Evolutionary conservation across 2,329 filamentous ascomycete genomes (phyloP), one percentile per base, ranked within the genome.

Genomic region (Penicillium sp.): DNA sequence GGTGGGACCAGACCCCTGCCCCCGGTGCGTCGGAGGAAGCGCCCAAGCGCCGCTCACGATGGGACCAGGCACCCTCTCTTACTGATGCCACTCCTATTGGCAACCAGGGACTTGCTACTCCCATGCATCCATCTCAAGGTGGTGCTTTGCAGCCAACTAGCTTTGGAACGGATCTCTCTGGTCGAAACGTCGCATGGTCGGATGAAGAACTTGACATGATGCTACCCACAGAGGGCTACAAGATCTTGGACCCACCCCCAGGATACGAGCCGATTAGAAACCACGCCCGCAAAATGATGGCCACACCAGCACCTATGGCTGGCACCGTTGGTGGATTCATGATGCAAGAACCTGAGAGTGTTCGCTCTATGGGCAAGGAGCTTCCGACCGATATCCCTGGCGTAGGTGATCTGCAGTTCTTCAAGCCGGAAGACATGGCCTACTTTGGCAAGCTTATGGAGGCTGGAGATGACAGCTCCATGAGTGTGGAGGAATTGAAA

Each of bases 381-480:
- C 86, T 98, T 68, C 92, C 93, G 9, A 96, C 92, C 4, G 93
- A 98, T 71, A 97, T 99, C 37, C 93, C 95, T 3, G 95, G 95
- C 39, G 92, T 99, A 50, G 93, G 93, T 39, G 95, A 99, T 73
- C 79, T 99, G 51, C 93, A 97, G 66, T 99, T 98, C 74, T 96
- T 99, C 84, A 99, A 99, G 78, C 87, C 92, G 1, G 95, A 99
- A 75, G 95, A 99, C 75, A 97, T 98, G 92, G 88, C 91, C 39
- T 99, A 99, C 78, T 99, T 99, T 70, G 93, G 93, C 58, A 98
- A 99, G 80, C 85, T 99, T 42, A 93, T 96, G 23, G 95, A 99
- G 71, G 92, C 91, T 37, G 90, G 89, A 26, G 92, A 98, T 67
- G 95, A 99, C 77, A 96, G 93, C 67, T 84, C 87, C 23, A 85